A percentile compares a stretch with the other conserved stretches of the same genome.
phyloP scores from a whole-genome alignment of 2,329 filamentous ascomycete species.

The Aspergillus sp. region DNA sequence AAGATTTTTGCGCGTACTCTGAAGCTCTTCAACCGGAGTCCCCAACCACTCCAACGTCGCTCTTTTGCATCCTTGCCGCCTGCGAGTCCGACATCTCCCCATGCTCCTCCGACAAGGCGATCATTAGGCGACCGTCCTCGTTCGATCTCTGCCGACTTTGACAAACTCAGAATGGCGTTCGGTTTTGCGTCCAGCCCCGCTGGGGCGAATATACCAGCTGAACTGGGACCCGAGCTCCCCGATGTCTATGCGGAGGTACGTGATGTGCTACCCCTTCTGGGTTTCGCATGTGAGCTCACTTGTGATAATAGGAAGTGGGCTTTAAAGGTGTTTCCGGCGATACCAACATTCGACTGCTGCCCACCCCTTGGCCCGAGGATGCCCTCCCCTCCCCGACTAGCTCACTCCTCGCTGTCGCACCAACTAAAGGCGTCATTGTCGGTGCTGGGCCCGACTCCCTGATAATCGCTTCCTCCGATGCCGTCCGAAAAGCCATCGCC shows the following conservation, averaged over 20 bases:
- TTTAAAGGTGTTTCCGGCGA: slow-evolving; percentile 80
- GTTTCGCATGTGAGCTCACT: not conserved
- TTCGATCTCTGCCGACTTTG: slow-evolving; percentile 37
- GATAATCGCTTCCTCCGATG: slow-evolving; percentile 71
- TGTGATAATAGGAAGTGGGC: slow-evolving; percentile 61
- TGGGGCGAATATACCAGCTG: slow-evolving; percentile 38
- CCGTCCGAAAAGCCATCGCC: slow-evolving; percentile 72
- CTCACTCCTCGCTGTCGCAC: slow-evolving; percentile 80
- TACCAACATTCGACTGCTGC: slow-evolving; percentile 75
- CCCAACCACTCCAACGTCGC: slow-evolving; percentile 41
- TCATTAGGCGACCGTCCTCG: slow-evolving; percentile 35
- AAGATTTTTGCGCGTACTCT: slow-evolving; percentile 47
- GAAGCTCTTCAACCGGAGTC: slow-evolving; percentile 42
- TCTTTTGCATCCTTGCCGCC: slow-evolving; percentile 39
- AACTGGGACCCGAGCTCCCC: slow-evolving; percentile 65
- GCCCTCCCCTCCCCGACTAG: slow-evolving; percentile 71
- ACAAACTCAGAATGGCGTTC: slow-evolving; percentile 58
- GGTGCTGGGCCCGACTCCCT: slow-evolving; percentile 82
- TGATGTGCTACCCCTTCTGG: slow-evolving; percentile 4
- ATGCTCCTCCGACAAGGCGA: slow-evolving; percentile 34
- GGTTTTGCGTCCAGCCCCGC: slow-evolving; percentile 52
- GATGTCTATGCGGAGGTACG: slow-evolving; percentile 79
- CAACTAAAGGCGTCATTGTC: slow-evolving; percentile 75
- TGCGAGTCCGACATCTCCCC: slow-evolving; percentile 33
- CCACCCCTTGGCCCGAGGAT: slow-evolving; percentile 69